Conservation (phyloP, 345 rosid species). For the Citrus inodora region DNA sequence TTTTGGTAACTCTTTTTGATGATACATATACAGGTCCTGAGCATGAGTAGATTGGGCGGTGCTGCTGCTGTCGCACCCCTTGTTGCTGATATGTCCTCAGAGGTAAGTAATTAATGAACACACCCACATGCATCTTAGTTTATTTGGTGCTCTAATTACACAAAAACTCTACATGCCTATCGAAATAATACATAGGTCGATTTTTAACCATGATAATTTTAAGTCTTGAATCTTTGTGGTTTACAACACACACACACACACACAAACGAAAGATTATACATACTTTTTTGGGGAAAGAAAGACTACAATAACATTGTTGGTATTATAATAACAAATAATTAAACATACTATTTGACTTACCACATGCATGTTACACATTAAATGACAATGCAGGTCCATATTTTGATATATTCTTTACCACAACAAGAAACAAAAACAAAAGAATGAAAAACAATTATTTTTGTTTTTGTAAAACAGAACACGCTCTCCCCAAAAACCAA, state of each 20-base stretch:
- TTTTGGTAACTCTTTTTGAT: background rate
- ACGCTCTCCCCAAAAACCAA: background rate
- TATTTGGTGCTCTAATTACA: background rate
- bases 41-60: conserved; percentile 94
- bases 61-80: conserved; percentile 84
- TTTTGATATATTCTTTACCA: background rate
- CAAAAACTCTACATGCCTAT: background rate
- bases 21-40: conserved; percentile 56
- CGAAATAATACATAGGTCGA: background rate
- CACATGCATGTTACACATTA: too few relatives aligned
- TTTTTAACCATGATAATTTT: background rate
- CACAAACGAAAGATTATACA: too few relatives aligned
- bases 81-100: conserved; percentile 71
- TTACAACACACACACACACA: background rate
- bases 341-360: too few relatives aligned
- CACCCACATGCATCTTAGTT: background rate
- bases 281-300: background rate
- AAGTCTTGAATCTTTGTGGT: background rate
- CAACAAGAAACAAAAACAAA: background rate
- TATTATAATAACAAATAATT: too few relatives aligned
- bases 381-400: too few relatives aligned
- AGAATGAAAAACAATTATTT: background rate
- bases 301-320: background rate
- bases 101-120: conserved; percentile 41
- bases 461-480: background rate